Base-by-base conservation (phyloP, 2,329 filamentous ascomycete genomes). In the Fusarium tanahbumbuense region DNA sequence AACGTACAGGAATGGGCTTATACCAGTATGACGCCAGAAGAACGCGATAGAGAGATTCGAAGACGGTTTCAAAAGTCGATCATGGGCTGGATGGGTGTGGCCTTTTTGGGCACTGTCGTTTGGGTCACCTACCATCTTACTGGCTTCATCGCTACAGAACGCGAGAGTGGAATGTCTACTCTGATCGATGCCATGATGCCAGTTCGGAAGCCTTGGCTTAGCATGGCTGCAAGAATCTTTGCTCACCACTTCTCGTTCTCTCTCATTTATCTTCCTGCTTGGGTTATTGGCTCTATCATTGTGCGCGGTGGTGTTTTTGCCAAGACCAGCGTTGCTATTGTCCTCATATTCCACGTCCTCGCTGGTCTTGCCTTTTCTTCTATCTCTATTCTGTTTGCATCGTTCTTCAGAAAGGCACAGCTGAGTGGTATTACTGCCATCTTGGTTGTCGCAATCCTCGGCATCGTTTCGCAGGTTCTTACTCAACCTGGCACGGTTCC, bases 181-280 rank as follows among this genome's bases (percentile, higher is more conserved):
- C 84, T 98, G 28, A 89, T 98, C 45, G 94, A 98, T 79, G 91
- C 93, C 57, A 97, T 97, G 93, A 94, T 96, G 85, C 91, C 93
- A 1, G 92, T 92, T 58, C 85, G 86, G 57, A 86, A 86, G 50
- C 83, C 88, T 45, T 97, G 93, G 93, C 86, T 93, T 75, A 89
- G 92, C 12, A 93, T 95, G 80, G 88, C 89, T 23, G 91, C 92
- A 3, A 87, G 94, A n/a, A 85, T 97, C 16, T 76, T 94, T 11
- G 90, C 94, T 0, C 91, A 94, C 65, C 93, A 97, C 76, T 78
- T 96, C 27, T 89, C 93, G 1, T 96, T 97, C 74, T 89, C 92
- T 62, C 78, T 93, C 9, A 85, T 97, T 23, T 97, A 97, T 74
- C 78, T 92, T 3, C 93, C 93, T 0, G 92, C 91, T 8, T 97